phyloP scores from a whole-genome alignment of 192 early-diverging fungal genomes.

The Gryganskiella cystojenkinii region DNA sequence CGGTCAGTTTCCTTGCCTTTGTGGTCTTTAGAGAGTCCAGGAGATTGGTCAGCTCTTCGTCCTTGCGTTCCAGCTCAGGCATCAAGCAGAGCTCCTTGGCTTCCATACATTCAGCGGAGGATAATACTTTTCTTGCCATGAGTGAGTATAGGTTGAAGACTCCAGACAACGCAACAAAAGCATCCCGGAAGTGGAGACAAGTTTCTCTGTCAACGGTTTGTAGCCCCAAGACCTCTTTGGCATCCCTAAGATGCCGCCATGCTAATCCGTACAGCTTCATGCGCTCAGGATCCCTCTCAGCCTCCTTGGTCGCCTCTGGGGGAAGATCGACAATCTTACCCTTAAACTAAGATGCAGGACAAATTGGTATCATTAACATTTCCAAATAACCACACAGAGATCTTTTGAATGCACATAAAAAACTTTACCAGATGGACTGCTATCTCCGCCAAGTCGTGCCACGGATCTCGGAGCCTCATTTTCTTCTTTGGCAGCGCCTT shows the following conservation, averaged over 20 bases:
- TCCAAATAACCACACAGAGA: neutral
- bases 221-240: neutral
- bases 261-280: slow-evolving; percentile 7
- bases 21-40: slow-evolving; percentile 14
- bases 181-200: slow-evolving; percentile 3
- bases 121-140: neutral
- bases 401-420: neutral
- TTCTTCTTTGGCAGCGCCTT: neutral
- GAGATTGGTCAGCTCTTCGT: slow-evolving; percentile 10
- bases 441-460: neutral
- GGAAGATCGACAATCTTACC: slow-evolving; percentile 8
- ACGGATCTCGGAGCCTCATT: neutral
- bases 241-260: slow-evolving; percentile 5
- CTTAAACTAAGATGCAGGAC: neutral
- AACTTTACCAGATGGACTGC: neutral
- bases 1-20: slow-evolving; percentile 2
- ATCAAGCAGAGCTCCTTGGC: slow-evolving; percentile 10
- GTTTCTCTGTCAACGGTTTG: neutral
- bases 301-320: neutral
- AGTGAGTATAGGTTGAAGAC: slow-evolving; percentile 7
- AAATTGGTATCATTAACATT: neutral
- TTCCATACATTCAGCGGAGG: neutral
- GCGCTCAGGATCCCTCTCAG: slow-evolving; percentile 9
- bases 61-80: slow-evolving; percentile 6
- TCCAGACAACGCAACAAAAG: slow-evolving; percentile 7